Base-by-base conservation (phyloP, 1,139 yeast genomes). In the Magnusiomyces tetraspermus region DNA sequence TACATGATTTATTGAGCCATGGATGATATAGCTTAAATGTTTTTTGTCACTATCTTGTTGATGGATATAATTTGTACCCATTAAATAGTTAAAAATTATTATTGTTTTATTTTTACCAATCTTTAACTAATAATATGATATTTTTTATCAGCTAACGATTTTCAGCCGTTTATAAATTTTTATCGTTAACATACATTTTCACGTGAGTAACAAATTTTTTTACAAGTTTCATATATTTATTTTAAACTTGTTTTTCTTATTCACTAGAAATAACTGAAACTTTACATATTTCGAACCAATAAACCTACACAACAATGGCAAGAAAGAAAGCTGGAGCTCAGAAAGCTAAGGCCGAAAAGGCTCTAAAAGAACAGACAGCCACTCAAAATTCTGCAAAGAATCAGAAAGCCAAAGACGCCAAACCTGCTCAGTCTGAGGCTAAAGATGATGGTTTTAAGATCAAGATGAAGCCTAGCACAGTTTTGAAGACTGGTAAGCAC, bases 251-350 rank as follows among this genome's bases (percentile, higher is more conserved):
- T 28, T 28, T 28, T 28, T 28, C 11, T 8, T 6, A 28, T 28
- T 28, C 11, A 8, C 6, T 28, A 28, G 11, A 6, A 8, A 8
- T 28, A 28, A 28, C 6, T 8, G 11, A 8, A 8, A 4, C 17
- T 33, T 33, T 33, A 4, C 10, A 33, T 15, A 10, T 13, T 8
- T 33, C 5, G 17, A 33, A 33, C 10, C n/a, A 15, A 33, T 15
- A 33, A 10, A 13, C n/a, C 8, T 38, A 38, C 24, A 38, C 24
- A 42, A 42, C 36, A 19, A 45, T 45, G 48, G 48, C 48, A 15
- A 45, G 48, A 45, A 45, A 45, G 40, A 45, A 45, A 45, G 26
- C 48, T 30, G 48, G 48, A 31, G 40, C 40, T 45, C 21, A 45
- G 19, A 45, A 31, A 26, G 48, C 40, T 6, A 31, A 33, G 15